Percentiles rank a stretch among this genome's conserved stretches.
Evolutionary conservation across 2,329 filamentous ascomycete species (phyloP).

Genomic region (Colletotrichum sansevieriae): DNA sequence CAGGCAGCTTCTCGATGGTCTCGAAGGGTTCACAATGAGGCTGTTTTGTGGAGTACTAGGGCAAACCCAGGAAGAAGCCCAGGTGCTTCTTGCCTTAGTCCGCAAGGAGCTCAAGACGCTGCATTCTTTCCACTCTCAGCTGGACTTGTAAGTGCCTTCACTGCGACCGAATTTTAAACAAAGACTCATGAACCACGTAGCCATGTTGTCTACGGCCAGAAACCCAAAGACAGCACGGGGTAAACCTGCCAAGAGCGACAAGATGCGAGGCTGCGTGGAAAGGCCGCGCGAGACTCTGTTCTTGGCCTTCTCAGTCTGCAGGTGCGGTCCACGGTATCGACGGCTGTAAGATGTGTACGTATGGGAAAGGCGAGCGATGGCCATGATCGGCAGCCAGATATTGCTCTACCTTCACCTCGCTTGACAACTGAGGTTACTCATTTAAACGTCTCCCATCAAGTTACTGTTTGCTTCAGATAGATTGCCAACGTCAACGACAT

Average conservation of each 20-base stretch:
- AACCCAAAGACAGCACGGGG: neutral
- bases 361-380: too few species aligned
- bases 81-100: constrained; percentile 46
- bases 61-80: constrained; percentile 46
- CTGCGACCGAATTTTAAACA: too few species aligned
- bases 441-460: neutral
- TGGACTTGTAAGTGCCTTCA: constrained; percentile 40
- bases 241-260: too few species aligned
- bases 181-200: neutral
- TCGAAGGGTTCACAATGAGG: constrained; percentile 44
- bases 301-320: too few species aligned
- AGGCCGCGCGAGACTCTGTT: too few species aligned
- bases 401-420: too few species aligned
- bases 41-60: constrained; percentile 47
- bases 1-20: constrained; percentile 39
- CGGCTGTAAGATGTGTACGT: too few species aligned
- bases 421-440: too few species aligned
- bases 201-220: constrained; percentile 39
- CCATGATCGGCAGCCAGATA: too few species aligned
- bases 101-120: constrained; percentile 46
- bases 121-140: constrained; percentile 11
- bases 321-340: too few species aligned
- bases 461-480: neutral
- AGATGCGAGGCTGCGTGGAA: too few species aligned
- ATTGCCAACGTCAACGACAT: too few species aligned